Base-by-base conservation (phyloP, 108 stramenopile genomes). In the Schizochytrium sp. region DNA sequence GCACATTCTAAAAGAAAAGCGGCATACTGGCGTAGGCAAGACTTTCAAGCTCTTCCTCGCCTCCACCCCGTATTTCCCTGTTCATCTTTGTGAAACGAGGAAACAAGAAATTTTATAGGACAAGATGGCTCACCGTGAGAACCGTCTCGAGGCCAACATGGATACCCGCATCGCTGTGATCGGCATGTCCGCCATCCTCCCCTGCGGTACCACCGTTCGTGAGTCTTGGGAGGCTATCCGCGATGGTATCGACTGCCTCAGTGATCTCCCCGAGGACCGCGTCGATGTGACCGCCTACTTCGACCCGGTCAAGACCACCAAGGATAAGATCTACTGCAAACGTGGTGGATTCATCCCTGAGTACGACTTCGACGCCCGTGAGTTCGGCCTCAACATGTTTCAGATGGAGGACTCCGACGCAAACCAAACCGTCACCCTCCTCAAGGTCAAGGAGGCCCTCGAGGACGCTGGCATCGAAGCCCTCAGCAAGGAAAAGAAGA, bases 401-500 rank as follows among this genome's bases (percentile, higher is more conserved):
- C 64, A 69, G 64, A 69, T 69, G 64, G 64, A 69, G 64, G 64
- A 69, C 2, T 69, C 64, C 42, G 64, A 69, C 64, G 64, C 64
- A 69, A 69, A 69, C 64, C 64, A 69, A 44, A 69, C 64, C 64
- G 44, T 69, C 64, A 44, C 64, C 42, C 64, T 69, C 28, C 64
- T 69, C 64, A 69, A 69, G 64, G 64, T 69, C 64, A 69, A 69
- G 64, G 64, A 69, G 64, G 64, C 64, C 64, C 64, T 69, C 64
- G 42, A 69, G 64, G 64, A 69, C 64, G 64, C 64, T 44, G 64
- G 64, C 64, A 69, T 69, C 64, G 64, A 69, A 38, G 64, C 64
- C 0, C 64, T 69, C 64, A 1, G 12, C 15, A 69, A 69, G 64
- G 64, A 69, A 3, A 69, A 69, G 64, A 69, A 69, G 64, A 69